Percentiles rank a stretch among this genome's conserved stretches.
phyloP scores from a whole-genome alignment of 495 filamentous ascomycete genomes.

The Clohesyomyces aquaticus region DNA sequence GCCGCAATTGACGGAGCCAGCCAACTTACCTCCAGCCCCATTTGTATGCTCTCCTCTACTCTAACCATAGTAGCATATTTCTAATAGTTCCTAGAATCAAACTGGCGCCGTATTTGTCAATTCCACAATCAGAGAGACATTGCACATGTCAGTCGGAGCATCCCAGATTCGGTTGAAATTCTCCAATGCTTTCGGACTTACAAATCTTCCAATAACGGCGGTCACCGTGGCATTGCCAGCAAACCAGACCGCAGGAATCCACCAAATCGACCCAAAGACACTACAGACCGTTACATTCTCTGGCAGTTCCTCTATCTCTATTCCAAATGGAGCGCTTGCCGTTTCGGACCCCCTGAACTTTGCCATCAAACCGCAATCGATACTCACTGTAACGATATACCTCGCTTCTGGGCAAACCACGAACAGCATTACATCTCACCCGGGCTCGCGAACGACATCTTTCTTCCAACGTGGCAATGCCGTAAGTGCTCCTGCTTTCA shows the following conservation, averaged over 20 bases:
- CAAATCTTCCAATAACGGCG: slow-evolving; percentile 62
- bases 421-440: slow-evolving; percentile 65
- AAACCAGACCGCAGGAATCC: slow-evolving; percentile 54
- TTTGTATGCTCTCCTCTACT: slow-evolving; percentile 56
- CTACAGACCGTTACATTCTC: slow-evolving; percentile 62
- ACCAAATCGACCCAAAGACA: slow-evolving; percentile 55
- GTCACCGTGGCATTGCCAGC: slow-evolving; percentile 61
- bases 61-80: neutral
- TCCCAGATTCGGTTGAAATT: slow-evolving; percentile 64
- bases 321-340: slow-evolving; percentile 61
- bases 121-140: slow-evolving; percentile 69
- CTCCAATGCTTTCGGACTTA: slow-evolving; percentile 69
- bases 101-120: slow-evolving; percentile 51
- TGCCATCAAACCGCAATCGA: slow-evolving; percentile 51
- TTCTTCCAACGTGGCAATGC: slow-evolving; percentile 64
- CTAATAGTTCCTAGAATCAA: slow-evolving; percentile 42
- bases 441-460: slow-evolving; percentile 68
- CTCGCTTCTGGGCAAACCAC: slow-evolving; percentile 59
- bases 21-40: slow-evolving; percentile 62
- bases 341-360: slow-evolving; percentile 69
- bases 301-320: slow-evolving; percentile 54
- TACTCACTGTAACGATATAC: slow-evolving; percentile 64
- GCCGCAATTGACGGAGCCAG: slow-evolving; percentile 67
- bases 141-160: slow-evolving; percentile 61
- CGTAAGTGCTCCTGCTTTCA: slow-evolving; percentile 17